Conservation (phyloP, 1,139 yeast genomes). For the Pichia sp. region DNA sequence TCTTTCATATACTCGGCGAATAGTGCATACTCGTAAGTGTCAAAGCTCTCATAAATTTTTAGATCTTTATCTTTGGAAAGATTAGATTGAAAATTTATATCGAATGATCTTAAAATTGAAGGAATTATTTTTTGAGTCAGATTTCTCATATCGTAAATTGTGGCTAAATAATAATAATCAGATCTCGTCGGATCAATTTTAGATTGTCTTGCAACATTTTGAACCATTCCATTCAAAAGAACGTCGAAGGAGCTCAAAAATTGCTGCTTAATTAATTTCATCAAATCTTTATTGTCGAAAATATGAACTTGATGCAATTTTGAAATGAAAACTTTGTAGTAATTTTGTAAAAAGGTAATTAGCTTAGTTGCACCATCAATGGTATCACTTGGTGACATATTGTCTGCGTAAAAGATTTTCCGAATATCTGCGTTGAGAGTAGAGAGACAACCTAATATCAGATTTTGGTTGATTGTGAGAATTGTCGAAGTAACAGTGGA, state of each 20-base stretch:
- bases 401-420: conserved; percentile 22
- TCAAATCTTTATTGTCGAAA: conserved; percentile 20
- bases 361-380: conserved; percentile 45
- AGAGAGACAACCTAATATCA: conserved; percentile 27
- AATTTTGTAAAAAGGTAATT: conserved; percentile 40
- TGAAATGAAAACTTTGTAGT: conserved; percentile 32
- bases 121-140: conserved; percentile 45
- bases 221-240: conserved; percentile 46
- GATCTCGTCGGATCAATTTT: conserved; percentile 22
- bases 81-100: conserved; percentile 42
- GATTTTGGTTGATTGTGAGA: conserved; percentile 22
- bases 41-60: conserved; percentile 41
- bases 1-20: conserved; percentile 54
- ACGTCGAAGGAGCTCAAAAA: conserved; percentile 49
- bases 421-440: conserved; percentile 24
- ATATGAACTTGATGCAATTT: conserved; percentile 21
- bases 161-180: conserved; percentile 28
- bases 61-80: conserved; percentile 35
- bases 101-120: conserved; percentile 43
- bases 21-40: conserved; percentile 47
- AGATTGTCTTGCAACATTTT: conserved; percentile 38
- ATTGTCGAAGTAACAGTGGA: conserved; percentile 20
- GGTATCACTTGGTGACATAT: conserved; percentile 25
- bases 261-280: conserved; percentile 44
- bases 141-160: conserved; percentile 50